Conservation (phyloP, 2,329 filamentous ascomycete species). For the Exophiala bonariae region DNA sequence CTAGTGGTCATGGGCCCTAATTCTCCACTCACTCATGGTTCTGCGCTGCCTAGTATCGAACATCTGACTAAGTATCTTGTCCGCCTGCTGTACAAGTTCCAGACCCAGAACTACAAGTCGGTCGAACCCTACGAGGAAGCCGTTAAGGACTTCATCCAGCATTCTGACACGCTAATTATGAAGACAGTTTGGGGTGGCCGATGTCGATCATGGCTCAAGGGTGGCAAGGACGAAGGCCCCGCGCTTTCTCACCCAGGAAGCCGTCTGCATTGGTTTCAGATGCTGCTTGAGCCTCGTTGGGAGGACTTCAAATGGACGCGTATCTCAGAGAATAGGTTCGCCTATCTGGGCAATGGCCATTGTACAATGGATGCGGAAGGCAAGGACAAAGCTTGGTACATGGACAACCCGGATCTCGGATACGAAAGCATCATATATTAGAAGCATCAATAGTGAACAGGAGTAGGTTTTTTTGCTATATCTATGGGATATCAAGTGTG, state of each 20-base stretch:
- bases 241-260: conserved; percentile 51
- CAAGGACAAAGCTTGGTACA: conserved; percentile 14
- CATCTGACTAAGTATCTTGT: conserved; percentile 40
- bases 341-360: conserved; percentile 28
- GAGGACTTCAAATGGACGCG: conserved; percentile 38
- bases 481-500: too few relatives aligned
- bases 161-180: conserved; percentile 47
- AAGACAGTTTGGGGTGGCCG: conserved; percentile 49
- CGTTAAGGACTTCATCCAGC: conserved; percentile 35
- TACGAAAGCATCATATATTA: neutral
- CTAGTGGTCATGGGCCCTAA: conserved; percentile 28
- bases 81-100: conserved; percentile 36
- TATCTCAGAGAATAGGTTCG: conserved; percentile 30
- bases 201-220: conserved; percentile 42
- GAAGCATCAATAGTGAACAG: too few relatives aligned
- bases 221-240: conserved; percentile 44
- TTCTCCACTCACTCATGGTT: conserved; percentile 45
- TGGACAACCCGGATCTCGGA: conserved; percentile 4
- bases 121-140: conserved; percentile 34
- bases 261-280: conserved; percentile 48
- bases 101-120: conserved; percentile 42
- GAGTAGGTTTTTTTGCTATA: too few relatives aligned
- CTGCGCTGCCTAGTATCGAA: conserved; percentile 43
- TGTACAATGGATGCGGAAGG: neutral
- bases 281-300: conserved; percentile 39